phyloP scores from a whole-genome alignment of 257 asterid genomes.

The Nicotiana tabacum region DNA sequence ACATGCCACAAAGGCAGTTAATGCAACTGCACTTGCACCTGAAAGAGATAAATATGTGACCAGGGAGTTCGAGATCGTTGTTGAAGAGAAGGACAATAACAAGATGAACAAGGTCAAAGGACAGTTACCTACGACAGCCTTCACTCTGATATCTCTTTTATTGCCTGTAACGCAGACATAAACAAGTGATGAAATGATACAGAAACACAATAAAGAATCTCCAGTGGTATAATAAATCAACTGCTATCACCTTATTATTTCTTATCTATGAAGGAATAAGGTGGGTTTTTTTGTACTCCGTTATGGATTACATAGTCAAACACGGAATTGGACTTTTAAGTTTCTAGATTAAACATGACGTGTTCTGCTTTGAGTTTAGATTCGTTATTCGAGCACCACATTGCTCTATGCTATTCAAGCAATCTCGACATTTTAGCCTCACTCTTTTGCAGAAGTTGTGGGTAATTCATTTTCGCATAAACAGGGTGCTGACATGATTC shows the following conservation, averaged over 20 bases:
- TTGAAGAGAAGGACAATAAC: not conserved
- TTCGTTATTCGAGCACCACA: constrained; percentile 8
- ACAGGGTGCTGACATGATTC: constrained; percentile 28
- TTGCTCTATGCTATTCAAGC: constrained; percentile 21
- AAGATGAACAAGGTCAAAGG: constrained; percentile 5
- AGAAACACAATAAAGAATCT: not conserved
- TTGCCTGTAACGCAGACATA: not conserved
- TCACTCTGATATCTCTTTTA: constrained; percentile 1
- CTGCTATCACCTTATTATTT: not conserved
- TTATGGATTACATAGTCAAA: not conserved
- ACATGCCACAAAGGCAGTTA: constrained; percentile 26
- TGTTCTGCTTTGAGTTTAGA: not conserved
- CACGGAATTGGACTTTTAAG: not conserved
- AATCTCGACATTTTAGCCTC: constrained; percentile 21
- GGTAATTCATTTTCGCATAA: constrained; percentile 33
- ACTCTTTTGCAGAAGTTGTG: constrained; percentile 29
- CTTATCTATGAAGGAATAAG: not conserved
- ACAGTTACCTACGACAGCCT: not conserved
- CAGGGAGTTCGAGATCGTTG: not conserved
- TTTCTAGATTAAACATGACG: not conserved
- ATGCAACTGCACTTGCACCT: constrained; percentile 38
- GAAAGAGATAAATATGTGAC: constrained; percentile 10
- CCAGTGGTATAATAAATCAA: not conserved
- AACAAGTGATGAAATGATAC: constrained; percentile 5
- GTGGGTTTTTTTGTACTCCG: not conserved